Percentiles rank a stretch among this genome's conserved stretches.
phyloP scores from a whole-genome alignment of 306 rosid genomes.

The Cicer yamashitae region DNA sequence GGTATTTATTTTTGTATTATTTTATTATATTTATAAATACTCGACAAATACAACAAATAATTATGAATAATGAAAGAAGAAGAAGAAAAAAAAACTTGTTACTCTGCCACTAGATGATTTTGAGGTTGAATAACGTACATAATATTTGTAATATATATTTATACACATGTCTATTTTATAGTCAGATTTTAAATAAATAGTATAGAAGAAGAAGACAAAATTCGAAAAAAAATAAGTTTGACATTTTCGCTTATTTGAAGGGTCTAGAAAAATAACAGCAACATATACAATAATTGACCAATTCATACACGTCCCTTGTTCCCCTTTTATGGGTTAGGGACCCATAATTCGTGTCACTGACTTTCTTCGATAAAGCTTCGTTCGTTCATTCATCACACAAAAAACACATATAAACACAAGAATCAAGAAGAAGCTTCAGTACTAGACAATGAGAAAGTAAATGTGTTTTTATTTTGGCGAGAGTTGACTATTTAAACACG shows the following conservation, averaged over 20 bases:
- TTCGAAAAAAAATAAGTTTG: not conserved
- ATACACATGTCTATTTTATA: no score
- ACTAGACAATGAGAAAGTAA: no score
- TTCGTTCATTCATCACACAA: not conserved
- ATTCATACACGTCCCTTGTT: not conserved
- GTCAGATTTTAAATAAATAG: not conserved
- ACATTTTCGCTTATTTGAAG: not conserved
- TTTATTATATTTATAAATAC: no score
- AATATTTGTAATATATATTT: no score
- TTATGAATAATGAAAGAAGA: no score
- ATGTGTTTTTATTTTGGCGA: not conserved
- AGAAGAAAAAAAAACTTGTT: no score
- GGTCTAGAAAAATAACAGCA: not conserved
- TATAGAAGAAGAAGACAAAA: not conserved
- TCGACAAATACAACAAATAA: no score
- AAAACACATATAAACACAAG: not conserved
- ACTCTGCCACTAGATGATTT: not conserved
- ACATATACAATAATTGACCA: not conserved
- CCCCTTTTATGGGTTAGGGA: not conserved
- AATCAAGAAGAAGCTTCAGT: no score
- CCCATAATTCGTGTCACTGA: not conserved
- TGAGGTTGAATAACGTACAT: not conserved
- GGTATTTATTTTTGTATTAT: no score
- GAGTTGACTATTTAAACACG: conserved; percentile 41
- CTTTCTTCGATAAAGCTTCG: not conserved